These are phyloP conservation scores for Ophiostoma piceae DNA, from an alignment of 2,329 filamentous ascomycete genomes.

Conservation along the genomic window DNA sequence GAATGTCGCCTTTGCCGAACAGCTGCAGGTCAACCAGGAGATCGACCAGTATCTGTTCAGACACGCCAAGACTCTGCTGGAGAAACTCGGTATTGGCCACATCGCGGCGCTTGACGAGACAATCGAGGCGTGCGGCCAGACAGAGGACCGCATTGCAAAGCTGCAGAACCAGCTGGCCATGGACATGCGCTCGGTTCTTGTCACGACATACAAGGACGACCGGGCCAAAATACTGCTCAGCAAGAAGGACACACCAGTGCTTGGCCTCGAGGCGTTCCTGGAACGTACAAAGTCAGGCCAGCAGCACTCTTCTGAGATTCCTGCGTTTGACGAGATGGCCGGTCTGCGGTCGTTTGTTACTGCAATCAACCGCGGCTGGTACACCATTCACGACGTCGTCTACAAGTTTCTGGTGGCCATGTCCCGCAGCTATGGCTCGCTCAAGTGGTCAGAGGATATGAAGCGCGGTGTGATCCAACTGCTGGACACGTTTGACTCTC, in stretches of 20 bases:
- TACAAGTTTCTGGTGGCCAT: conserved; percentile 54
- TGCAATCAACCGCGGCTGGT: conserved; percentile 45
- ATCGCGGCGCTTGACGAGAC: conserved; percentile 36
- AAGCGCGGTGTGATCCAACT: conserved; percentile 55
- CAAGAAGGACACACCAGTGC: conserved; percentile 48
- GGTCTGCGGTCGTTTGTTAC: conserved; percentile 50
- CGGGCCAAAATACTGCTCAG: conserved; percentile 48
- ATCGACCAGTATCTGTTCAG: conserved; percentile 53
- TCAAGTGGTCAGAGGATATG: conserved; percentile 54
- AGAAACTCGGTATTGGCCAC: conserved; percentile 42
- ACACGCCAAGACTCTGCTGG: conserved; percentile 50
- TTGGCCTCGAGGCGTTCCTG: conserved; percentile 57
- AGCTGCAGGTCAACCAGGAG: conserved; percentile 53
- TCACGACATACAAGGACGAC: conserved; percentile 47
- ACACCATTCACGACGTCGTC: conserved; percentile 52
- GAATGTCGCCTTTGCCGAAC: conserved; percentile 47
- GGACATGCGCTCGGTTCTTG: conserved; percentile 47
- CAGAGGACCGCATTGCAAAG: conserved; percentile 48
- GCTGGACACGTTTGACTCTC: conserved; percentile 49
- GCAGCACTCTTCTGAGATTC: conserved; percentile 44
- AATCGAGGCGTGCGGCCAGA: conserved; percentile 45
- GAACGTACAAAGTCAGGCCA: conserved; percentile 57
- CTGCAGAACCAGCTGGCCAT: conserved; percentile 43
- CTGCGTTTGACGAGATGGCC: conserved; percentile 48
- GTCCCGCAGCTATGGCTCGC: conserved; percentile 47